Base-by-base conservation (phyloP, 2,329 filamentous ascomycete genomes). In the Trichoderma hamatum region DNA sequence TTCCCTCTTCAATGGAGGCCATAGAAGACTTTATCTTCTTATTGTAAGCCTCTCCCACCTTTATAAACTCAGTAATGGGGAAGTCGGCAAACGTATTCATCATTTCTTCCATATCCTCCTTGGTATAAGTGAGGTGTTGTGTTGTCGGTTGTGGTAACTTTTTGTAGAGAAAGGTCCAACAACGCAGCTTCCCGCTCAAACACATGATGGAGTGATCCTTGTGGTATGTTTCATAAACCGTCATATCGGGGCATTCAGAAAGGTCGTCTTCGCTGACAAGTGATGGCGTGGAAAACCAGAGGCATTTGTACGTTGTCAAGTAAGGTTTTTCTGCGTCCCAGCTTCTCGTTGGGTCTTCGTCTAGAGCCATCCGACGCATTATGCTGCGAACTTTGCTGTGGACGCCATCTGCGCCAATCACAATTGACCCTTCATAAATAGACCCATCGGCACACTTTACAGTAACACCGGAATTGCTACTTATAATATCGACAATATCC, bases 371-470 rank as follows among this genome's bases (percentile, higher is more conserved):
- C n/a, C 74, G 65, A 55, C 76, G 73, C 74, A 82, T 78, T 54
- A 79, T 75, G 11, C 64, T 24, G 72, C 80, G 77, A 3, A 78
- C 74, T 5, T 70, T 74, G 69, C 80, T 82, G 54, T 80, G 77
- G 16, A 81, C 78, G 5, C 81, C 81, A 71, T 83, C 81, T 14
- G 79, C 77, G 19, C 81, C 81, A 28, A 83, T 74, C 5, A 82
- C 68, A 11, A 83, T 75, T 43, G 78, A 77, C 1, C 77, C 81
- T 3, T 71, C 69, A 66, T 79, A 77, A 4, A 71, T 70, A 2
- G 72, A 74, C 0, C 79, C 78, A 69, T 82, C 80, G 16, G 71
- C 70, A 26, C 78, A 79, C 46, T 71, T 69, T 2, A 81, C 76
- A 3, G 66, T 69, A 3, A 79, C 77, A 2, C 73, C 74, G 11